Evolutionary conservation across 257 asterid genomes (phyloP).

Genomic region (Salvia hispanica): DNA sequence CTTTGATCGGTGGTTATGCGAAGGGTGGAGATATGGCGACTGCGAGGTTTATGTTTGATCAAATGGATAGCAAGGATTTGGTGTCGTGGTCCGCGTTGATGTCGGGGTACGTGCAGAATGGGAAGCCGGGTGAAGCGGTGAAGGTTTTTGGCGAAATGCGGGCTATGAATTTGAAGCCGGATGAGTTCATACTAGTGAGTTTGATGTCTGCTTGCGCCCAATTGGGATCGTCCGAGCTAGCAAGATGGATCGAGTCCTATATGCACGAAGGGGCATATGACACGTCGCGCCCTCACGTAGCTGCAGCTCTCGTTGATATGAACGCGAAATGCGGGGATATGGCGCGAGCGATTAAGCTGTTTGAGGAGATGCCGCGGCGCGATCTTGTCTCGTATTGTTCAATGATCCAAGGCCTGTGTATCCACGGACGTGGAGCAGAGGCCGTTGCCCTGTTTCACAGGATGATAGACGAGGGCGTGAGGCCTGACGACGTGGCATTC

Average conservation of each 20-base stretch:
- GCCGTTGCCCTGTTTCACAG: conserved; percentile 58
- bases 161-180: conserved; percentile 48
- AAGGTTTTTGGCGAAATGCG: conserved; percentile 53
- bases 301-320: conserved; percentile 76
- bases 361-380: conserved; percentile 56
- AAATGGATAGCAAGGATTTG: conserved; percentile 51
- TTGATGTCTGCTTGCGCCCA: conserved; percentile 82
- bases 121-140: conserved; percentile 60
- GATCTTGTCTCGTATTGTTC: conserved; percentile 65
- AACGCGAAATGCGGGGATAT: conserved; percentile 77
- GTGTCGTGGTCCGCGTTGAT: conserved; percentile 74
- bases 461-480: conserved; percentile 65
- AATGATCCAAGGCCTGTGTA: conserved; percentile 72
- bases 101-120: conserved; percentile 72
- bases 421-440: conserved; percentile 52
- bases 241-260: conserved; percentile 62
- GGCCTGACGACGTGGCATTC: conserved; percentile 67
- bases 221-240: conserved; percentile 61
- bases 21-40: conserved; percentile 70
- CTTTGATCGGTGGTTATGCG: conserved; percentile 67
- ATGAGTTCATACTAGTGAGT: conserved; percentile 67
- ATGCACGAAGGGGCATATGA: conserved; percentile 43
- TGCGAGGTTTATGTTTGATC: conserved; percentile 64
- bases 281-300: conserved; percentile 47
- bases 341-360: conserved; percentile 57